Base-by-base conservation (phyloP, 2,329 filamentous ascomycete genomes). In the Alternaria dauci region DNA sequence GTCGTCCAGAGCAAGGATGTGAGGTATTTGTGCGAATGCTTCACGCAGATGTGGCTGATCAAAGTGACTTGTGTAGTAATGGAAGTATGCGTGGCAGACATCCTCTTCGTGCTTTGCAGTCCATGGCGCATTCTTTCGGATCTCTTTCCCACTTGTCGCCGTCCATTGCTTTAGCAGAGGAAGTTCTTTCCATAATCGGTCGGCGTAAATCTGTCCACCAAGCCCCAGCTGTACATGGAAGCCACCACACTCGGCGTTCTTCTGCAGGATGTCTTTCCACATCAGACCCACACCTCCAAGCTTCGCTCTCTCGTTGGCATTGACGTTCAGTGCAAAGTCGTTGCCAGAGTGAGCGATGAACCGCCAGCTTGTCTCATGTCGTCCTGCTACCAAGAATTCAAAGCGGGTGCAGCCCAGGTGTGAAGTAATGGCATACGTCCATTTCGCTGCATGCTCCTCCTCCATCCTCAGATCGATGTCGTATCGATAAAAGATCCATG, bases 221-320 rank as follows among this genome's bases (percentile, higher is more conserved):
- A 97, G 82, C 14, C 94, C 95, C 8, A 99, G 84, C 74, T 99
- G 95, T 7, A 92, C 90, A 73, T 99, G 95, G 78, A 98, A 99
- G 1, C 95, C 95, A 56, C 94, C 93, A 69, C 94, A 97, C 71
- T 99, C 95, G 28, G 94, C 88, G 72, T 99, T 96, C 84, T 97
- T 97, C 80, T 97, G 93, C 75, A 99, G 85, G 28, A 99, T 94
- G 71, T 99, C 95, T 74, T 97, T 98, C 95, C 95, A 99, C 94
- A 99, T 96, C 75, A 95, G 92, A 0, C 94, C 92, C 1, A 96
- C 87, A 1, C 95, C 95, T 30, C 95, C 95, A 1, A 98, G 86
- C 70, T 91, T 92, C 32, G 89, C 88, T 43, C 94, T 87, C 70
- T 99, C 95, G 62, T 91, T 93, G 55, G 93, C 90, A 63, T 89